Evolutionary conservation across 208 protist species (phyloP), one percentile per base, ranked within the genome.

Genomic region (Trypanosoma avium): DNA sequence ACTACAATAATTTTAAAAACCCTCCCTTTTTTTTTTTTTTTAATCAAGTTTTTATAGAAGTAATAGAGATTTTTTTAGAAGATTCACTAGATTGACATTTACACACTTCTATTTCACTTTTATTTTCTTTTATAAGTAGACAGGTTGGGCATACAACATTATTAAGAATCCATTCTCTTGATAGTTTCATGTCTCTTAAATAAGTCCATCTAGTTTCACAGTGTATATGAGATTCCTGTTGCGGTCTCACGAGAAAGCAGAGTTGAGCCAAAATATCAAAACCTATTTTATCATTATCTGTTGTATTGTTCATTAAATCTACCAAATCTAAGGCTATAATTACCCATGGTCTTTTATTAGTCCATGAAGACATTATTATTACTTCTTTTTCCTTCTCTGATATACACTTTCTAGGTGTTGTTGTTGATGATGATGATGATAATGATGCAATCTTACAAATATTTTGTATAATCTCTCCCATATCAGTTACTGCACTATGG

Each of bases 281-380:
- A 0, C 80, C 84, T 22, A 95, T 58, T 52, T 92, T 86, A 56
- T 95, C 90, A 27, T 57, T 84, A 40, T 81, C 78, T 15, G 82
- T 93, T 33, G 76, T 89, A 42, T 26, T 52, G 57, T 90, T 92
- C 61, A 93, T 76, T 7, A 83, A 47, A 58, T 84, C 81, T 10
- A 93, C 60, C 10, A 87, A 45, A 21, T 90, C 82, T 0, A 89
- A 55, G 19, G 82, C 89, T 4, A 78, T 60, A 24, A 35, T 13
- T 26, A 87, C 53, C 62, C 74, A 83, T 13, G 77, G 81, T 15
- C 82, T 74, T 33, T 56, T 26, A 13, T 61, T n/a, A 42, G 33
- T 21, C 67, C 69, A 67, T 24, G 69, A 61, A 15, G 13, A 9
- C 7, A 4, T 21, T 48, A 15, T 52, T 4, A 13, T 0, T 48